Base-by-base conservation (phyloP, 2,329 filamentous ascomycete genomes). In the Pseudogymnoascus sp. region DNA sequence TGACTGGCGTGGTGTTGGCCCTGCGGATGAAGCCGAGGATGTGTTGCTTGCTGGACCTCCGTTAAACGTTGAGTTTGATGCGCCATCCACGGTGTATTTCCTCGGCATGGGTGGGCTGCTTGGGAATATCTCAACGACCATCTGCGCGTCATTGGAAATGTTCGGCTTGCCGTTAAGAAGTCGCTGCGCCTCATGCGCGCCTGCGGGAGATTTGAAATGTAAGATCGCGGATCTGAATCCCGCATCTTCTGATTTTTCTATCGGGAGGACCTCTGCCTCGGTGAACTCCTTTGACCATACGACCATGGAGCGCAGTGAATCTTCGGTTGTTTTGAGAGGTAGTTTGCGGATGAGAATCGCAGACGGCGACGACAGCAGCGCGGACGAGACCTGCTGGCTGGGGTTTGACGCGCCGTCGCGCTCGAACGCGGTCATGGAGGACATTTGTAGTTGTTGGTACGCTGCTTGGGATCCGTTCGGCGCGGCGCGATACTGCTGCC, bases 61-160 rank as follows among this genome's bases (percentile, higher is more conserved):
- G 16, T 69, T 65, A 4, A 66, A 58, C 16, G 66, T 63, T 8
- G 33, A 37, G 7, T 37, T 59, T 6, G 21, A 23, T 35, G 37
- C 12, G 33, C 68, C 67, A 60, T 86, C 83, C 65, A 80, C 77
- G 5, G 81, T 83, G 67, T 82, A 83, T 71, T 82, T 78, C 68
- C 80, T 77, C 45, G 76, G 75, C 12, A 62, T 60, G 7, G 68
- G 66, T 16, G 69, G 69, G 49, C 67, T 70, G 23, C 69, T 68
- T 59, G 75, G 73, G 37, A 86, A 71, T 6, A 89, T 76, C 66
- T 91, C 83, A 49, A 85, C 83, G 41, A 79, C 75, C 78, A 83
- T 79, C 38, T 81, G 74, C 45, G 78, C 77, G 64, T 81, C 77
- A 59, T 80, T 80, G 43, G 77, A 74, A 52, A 78, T 75, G 62